Conservation (phyloP, 1,284 basidiomycete species). For the Rhodotorula sp. region DNA sequence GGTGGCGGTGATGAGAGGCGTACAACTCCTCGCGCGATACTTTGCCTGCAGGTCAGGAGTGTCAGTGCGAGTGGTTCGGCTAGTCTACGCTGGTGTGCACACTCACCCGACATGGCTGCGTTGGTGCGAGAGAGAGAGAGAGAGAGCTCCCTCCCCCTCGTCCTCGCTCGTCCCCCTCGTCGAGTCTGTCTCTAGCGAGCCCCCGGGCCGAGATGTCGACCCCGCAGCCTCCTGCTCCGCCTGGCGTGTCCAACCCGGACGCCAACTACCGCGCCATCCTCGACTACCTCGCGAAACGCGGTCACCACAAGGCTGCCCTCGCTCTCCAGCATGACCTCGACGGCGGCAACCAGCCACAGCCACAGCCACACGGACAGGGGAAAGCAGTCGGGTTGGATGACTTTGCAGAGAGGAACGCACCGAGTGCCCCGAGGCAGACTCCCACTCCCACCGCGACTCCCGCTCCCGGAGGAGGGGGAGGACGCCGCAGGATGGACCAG, state of each 20-base stretch:
- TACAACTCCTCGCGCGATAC: slow-evolving; percentile 40
- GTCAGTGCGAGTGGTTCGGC: not conserved
- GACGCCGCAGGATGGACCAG: slow-evolving; percentile 22
- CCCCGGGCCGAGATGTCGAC: slow-evolving; percentile 12
- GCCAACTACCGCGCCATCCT: slow-evolving; percentile 53
- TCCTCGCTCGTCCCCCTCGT: not conserved
- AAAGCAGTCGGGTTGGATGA: slow-evolving; percentile 57
- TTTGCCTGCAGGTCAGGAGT: slow-evolving; percentile 12
- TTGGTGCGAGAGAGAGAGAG: not conserved
- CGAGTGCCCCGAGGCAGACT: slow-evolving; percentile 11
- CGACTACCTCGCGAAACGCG: slow-evolving; percentile 78
- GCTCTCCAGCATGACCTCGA: slow-evolving; percentile 68
- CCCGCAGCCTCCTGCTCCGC: not conserved
- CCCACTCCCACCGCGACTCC: not conserved
- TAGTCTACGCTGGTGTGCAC: too few relatives aligned
- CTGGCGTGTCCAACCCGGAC: slow-evolving; percentile 11
- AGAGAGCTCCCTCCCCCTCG: not conserved
- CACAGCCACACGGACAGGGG: slow-evolving; percentile 54
- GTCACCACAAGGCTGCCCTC: slow-evolving; percentile 72
- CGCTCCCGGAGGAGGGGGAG: not conserved
- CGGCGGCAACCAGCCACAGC: slow-evolving; percentile 50
- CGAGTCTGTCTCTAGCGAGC: not conserved
- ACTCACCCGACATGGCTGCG: slow-evolving; percentile 20
- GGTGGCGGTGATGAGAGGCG: slow-evolving; percentile 10
- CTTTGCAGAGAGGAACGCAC: slow-evolving; percentile 43